Evolutionary conservation across 768 basidiomycete species (phyloP), one percentile per base, ranked within the genome.

Genomic region (Calocera viscosa): DNA sequence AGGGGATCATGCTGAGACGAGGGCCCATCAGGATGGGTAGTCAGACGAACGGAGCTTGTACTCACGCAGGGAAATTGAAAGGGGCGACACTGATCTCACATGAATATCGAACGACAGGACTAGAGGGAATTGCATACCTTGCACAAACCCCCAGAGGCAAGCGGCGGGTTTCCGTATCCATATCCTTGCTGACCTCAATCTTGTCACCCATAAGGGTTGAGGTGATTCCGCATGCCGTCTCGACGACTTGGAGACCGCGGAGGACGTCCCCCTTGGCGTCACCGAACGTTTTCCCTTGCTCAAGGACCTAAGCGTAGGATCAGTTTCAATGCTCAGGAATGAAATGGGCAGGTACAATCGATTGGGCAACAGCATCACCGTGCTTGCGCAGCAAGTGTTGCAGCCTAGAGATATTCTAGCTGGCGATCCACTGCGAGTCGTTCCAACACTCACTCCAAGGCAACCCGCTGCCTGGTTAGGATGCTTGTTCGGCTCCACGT

Each of bases 191-290:
- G 22, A 97, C 90, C 82, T 98, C 95, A 49, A 96, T 78, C 75
- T 94, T 93, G 67, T 95, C 90, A 1, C 91, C 94, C 24, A 95
- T 78, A n/a, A 97, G 77, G 12, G 84, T 88, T 0, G 86, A 87
- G 0, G 95, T 91, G 70, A 92, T 87, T 33, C 86, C 88, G 64
- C 85, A 82, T 19, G 92, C 88, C n/a, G 83, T 85, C 75, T 91
- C 89, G 2, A 89, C 89, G 0, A 93, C 91, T 76, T 97, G 94
- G 34, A 95, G 80, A 30, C 94, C 94, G 30, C 95, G 89, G 14
- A 93, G 83, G 39, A 99, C 82, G 75, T 99, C 95, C 0, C 95
- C 95, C 70, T 92, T 91, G 0, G 95, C 95, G 77, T 99, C 95
- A 89, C 22, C 84, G 47, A 90, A 77, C 0, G 95, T 99, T 79